Percentiles rank a stretch among this genome's conserved stretches.
phyloP scores from a whole-genome alignment of 768 basidiomycete genomes.

The Amanita pseudoporphyria region DNA sequence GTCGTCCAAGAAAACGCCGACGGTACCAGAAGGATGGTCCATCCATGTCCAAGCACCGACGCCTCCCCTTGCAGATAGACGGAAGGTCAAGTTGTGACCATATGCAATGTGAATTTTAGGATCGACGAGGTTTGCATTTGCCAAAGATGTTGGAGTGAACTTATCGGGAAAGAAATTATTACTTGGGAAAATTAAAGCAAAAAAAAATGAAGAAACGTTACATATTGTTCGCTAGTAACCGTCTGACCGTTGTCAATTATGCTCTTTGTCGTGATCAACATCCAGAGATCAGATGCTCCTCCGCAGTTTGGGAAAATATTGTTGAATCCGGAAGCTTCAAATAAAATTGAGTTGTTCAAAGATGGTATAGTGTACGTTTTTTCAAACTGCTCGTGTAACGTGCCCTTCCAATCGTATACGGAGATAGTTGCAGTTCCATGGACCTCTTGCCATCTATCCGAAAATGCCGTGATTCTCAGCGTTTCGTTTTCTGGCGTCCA shows the following conservation, averaged over 20 bases:
- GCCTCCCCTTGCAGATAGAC: conserved; percentile 41
- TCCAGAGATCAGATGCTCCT: conserved; percentile 36
- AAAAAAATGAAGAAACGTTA: conserved; percentile 18
- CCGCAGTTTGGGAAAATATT: conserved; percentile 35
- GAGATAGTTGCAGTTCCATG: conserved; percentile 38
- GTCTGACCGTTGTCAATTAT: conserved; percentile 27
- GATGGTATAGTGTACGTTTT: conserved; percentile 33
- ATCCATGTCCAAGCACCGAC: conserved; percentile 53
- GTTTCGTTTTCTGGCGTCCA: conserved; percentile 41
- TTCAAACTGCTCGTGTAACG: conserved; percentile 25
- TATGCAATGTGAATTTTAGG: conserved; percentile 32
- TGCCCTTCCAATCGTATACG: conserved; percentile 50
- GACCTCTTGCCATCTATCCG: conserved; percentile 40
- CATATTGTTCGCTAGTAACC: conserved; percentile 43
- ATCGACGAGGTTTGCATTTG: conserved; percentile 35
- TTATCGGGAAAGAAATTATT: too few species aligned
- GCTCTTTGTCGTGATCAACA: conserved; percentile 41
- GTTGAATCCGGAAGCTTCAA: conserved; percentile 28
- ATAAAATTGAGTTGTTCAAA: conserved; percentile 41
- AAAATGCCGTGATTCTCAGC: conserved; percentile 39
- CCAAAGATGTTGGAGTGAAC: conserved; percentile 45
- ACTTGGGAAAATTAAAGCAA: conserved; percentile 3
- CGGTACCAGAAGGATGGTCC: conserved; percentile 45
- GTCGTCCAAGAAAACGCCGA: conserved; percentile 41
- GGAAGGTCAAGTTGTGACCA: conserved; percentile 31